These are phyloP conservation scores for Cercospora sesami DNA, from an alignment of 2,329 filamentous ascomycete genomes.

Conservation along the genomic window DNA sequence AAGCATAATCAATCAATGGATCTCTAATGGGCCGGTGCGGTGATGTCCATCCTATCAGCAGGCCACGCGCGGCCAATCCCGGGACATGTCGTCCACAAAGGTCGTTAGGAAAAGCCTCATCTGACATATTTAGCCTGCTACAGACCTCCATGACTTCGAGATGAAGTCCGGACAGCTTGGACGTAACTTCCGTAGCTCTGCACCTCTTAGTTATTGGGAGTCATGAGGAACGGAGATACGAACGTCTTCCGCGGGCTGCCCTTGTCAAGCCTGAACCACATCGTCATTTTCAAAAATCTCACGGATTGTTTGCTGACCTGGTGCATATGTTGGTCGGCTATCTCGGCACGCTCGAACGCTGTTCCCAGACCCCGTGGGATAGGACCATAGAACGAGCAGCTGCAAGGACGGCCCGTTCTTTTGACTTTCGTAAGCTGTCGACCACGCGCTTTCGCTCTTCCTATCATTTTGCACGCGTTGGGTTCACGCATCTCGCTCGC, in stretches of 20 bases:
- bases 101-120: background rate
- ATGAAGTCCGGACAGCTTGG: background rate
- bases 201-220: background rate
- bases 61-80: conserved; percentile 3
- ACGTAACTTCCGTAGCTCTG: background rate
- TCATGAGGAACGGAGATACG: conserved; percentile 6
- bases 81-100: background rate
- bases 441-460: background rate
- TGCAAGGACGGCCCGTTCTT: background rate
- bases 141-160: background rate
- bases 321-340: conserved; percentile 5
- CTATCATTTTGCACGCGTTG: background rate
- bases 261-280: background rate
- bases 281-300: background rate
- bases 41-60: conserved; percentile 7
- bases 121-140: background rate
- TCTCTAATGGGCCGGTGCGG: background rate
- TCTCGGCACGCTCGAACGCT: conserved; percentile 4
- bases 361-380: conserved; percentile 4
- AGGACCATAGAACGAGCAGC: background rate
- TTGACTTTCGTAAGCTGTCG: background rate
- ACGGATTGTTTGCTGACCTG: conserved; percentile 4
- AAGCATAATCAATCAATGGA: background rate
- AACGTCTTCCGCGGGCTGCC: background rate
- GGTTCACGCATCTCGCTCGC: background rate